A percentile compares a stretch with the other conserved stretches of the same genome.
These are phyloP conservation scores for Saccharomyces hybrid DNA, from an alignment of 1,139 yeast species.

Conservation along the genomic window DNA sequence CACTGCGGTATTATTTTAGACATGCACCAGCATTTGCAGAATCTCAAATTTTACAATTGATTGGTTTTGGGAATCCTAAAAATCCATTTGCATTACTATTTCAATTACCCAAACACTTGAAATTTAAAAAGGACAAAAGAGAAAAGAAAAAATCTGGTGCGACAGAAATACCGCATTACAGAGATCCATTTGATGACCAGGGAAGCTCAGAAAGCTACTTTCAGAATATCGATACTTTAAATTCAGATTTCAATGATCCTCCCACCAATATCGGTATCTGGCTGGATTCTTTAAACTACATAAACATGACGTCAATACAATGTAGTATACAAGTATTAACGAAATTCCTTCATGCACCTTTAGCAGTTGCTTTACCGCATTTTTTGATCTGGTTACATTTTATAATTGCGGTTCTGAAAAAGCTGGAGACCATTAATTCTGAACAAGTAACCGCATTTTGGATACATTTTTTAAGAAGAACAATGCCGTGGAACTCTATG, in stretches of 20 bases:
- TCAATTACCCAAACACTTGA: slow-evolving; percentile 60
- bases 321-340: slow-evolving; percentile 57
- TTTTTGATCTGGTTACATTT: slow-evolving; percentile 67
- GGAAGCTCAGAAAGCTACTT: slow-evolving; percentile 33
- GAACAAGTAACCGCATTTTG: slow-evolving; percentile 31
- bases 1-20: slow-evolving; percentile 65
- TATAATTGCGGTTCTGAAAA: slow-evolving; percentile 53
- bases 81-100: slow-evolving; percentile 71
- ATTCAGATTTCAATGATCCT: slow-evolving; percentile 9
- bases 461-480: slow-evolving; percentile 44
- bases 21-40: slow-evolving; percentile 69
- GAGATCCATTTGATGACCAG: slow-evolving; percentile 14
- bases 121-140: slow-evolving; percentile 62
- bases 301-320: slow-evolving; percentile 60
- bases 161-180: background rate
- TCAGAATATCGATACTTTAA: slow-evolving; percentile 21
- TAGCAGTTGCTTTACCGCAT: slow-evolving; percentile 63
- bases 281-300: slow-evolving; percentile 47
- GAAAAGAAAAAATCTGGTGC: slow-evolving; percentile 47
- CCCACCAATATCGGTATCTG: slow-evolving; percentile 41
- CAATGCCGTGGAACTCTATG: slow-evolving; percentile 63
- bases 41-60: slow-evolving; percentile 62
- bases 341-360: slow-evolving; percentile 62
- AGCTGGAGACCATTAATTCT: slow-evolving; percentile 27
- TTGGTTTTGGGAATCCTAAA: slow-evolving; percentile 68